These are phyloP conservation scores for Nidularia pulvinata DNA, from an alignment of 768 basidiomycete species.

Conservation along the genomic window DNA sequence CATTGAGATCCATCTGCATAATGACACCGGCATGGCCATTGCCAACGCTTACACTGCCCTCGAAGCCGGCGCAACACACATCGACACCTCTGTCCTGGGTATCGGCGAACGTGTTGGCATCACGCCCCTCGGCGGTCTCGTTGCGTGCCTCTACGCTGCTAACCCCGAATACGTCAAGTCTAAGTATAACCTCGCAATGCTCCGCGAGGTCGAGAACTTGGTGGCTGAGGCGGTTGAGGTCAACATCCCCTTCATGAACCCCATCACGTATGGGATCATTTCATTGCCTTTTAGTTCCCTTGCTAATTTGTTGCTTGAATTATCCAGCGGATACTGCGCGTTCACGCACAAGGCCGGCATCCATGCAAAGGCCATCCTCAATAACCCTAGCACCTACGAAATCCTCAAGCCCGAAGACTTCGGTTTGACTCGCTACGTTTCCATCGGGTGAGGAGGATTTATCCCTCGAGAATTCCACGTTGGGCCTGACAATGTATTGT, in stretches of 20 bases:
- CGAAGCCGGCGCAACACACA: constrained; percentile 98
- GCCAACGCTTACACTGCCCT: constrained; percentile 98
- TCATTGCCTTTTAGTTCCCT: constrained; percentile 1
- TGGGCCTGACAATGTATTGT: constrained; percentile 1
- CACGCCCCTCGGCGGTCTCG: constrained; percentile 94
- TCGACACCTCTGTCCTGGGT: constrained; percentile 97
- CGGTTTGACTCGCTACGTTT: constrained; percentile 96
- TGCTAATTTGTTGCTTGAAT: constrained; percentile 3
- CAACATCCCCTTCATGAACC: constrained; percentile 97
- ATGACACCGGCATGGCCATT: constrained; percentile 99
- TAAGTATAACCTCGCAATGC: constrained; percentile 98
- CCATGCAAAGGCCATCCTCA: constrained; percentile 99
- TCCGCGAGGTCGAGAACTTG: constrained; percentile 98
- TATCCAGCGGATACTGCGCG: constrained; percentile 90
- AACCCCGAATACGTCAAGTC: constrained; percentile 99
- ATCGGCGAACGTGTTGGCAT: constrained; percentile 99
- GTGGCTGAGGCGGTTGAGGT: constrained; percentile 99
- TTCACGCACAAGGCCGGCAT: constrained; percentile 99
- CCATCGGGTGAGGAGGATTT: constrained; percentile 70
- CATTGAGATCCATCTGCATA: constrained; percentile 98
- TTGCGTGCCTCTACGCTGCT: constrained; percentile 96
- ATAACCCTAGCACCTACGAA: constrained; percentile 99
- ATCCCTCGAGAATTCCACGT: neutral
- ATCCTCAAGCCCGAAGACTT: constrained; percentile 99
- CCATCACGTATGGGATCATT: constrained; percentile 64